These are phyloP conservation scores for Arabis hirsuta DNA, from an alignment of 345 rosid species.

Conservation along the genomic window DNA sequence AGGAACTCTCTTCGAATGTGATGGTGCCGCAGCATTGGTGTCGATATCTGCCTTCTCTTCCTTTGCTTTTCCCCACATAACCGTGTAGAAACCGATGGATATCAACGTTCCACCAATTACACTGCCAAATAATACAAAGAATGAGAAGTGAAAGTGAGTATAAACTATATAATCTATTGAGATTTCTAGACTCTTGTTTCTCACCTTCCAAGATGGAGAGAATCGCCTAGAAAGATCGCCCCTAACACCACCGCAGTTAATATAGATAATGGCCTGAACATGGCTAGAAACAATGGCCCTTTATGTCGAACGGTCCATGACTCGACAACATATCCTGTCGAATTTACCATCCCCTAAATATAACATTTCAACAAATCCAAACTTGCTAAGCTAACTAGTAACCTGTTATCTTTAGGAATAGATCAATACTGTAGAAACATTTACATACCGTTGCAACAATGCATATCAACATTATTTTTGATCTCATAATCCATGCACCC, in stretches of 20 bases:
- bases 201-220: conserved; percentile 72
- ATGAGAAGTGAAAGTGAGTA: background rate
- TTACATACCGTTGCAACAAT: conserved; percentile 60
- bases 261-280: conserved; percentile 73
- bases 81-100: conserved; percentile 70
- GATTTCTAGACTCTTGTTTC: background rate
- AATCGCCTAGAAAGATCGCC: conserved; percentile 64
- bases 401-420: background rate
- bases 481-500: conserved; percentile 62
- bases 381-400: background rate
- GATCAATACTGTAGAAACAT: background rate
- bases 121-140: conserved; percentile 45
- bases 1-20: conserved; percentile 52
- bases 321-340: conserved; percentile 54
- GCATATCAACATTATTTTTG: conserved; percentile 56
- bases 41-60: conserved; percentile 53
- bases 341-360: conserved; percentile 61
- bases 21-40: background rate
- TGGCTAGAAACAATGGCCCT: conserved; percentile 71
- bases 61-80: conserved; percentile 85
- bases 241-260: conserved; percentile 64
- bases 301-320: conserved; percentile 64
- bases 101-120: conserved; percentile 68
- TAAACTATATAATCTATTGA: background rate
- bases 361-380: conserved; percentile 20